These are phyloP conservation scores for Solanum piurae DNA, from an alignment of 257 asterid species.

Conservation along the genomic window DNA sequence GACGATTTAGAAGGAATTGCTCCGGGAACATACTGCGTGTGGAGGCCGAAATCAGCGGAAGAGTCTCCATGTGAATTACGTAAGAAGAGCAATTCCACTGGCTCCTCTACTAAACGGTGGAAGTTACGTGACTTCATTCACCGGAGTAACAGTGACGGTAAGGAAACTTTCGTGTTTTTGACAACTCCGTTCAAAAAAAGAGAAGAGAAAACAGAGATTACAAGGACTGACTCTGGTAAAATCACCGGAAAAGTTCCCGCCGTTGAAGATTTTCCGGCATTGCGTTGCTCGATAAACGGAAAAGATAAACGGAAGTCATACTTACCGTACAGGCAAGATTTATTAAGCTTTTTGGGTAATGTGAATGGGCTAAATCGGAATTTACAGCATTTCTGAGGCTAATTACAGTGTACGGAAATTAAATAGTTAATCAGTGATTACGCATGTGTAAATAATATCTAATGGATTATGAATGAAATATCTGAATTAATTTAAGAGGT, in stretches of 20 bases:
- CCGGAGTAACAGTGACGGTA: slow-evolving; percentile 44
- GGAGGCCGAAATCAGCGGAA: slow-evolving; percentile 38
- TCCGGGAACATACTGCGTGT: slow-evolving; percentile 40
- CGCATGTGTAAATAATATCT: not conserved
- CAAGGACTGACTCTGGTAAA: not conserved
- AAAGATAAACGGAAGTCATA: slow-evolving; percentile 29
- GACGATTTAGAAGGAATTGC: slow-evolving; percentile 41
- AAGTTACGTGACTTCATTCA: slow-evolving; percentile 28
- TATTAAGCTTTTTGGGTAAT: slow-evolving; percentile 45
- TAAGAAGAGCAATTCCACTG: slow-evolving; percentile 42
- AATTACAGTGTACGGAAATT: not conserved
- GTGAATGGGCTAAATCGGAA: slow-evolving; percentile 32
- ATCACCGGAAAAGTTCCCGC: not conserved
- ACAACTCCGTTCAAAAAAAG: not conserved
- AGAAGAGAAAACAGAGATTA: not conserved
- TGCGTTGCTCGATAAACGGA: not conserved
- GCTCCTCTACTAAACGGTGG: slow-evolving; percentile 39
- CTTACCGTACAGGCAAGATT: slow-evolving; percentile 53
- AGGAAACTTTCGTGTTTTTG: slow-evolving; percentile 13
- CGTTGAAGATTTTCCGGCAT: not conserved
- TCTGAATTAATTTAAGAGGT: too few species aligned
- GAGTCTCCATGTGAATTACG: not conserved
- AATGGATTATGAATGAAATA: not conserved
- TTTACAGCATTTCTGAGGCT: not conserved
- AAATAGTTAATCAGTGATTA: not conserved